Evolutionary conservation across 768 basidiomycete species (phyloP).

Genomic region (Psilocybe azurescens): DNA sequence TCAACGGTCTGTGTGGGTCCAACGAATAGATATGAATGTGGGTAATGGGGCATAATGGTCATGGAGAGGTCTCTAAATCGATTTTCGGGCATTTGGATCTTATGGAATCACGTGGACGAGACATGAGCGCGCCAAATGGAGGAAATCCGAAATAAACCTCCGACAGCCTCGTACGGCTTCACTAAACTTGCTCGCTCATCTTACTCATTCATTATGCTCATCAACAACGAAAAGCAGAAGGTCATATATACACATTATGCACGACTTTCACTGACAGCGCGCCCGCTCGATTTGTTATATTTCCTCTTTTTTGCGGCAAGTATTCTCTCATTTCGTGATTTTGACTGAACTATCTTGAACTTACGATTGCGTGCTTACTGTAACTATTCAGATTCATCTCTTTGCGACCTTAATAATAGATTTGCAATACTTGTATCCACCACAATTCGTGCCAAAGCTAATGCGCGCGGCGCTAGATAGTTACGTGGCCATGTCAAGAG

Average conservation of each 20-base stretch:
- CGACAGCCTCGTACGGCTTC: neutral
- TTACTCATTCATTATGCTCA: constrained; percentile 22
- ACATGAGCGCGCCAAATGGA: neutral
- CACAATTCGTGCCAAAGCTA: constrained; percentile 50
- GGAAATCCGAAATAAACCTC: neutral
- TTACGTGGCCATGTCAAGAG: constrained; percentile 65
- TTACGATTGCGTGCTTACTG: neutral
- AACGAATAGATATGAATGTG: constrained; percentile 54
- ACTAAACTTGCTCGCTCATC: neutral
- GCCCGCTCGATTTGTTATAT: constrained; percentile 72
- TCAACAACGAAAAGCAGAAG: constrained; percentile 27
- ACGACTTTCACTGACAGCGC: constrained; percentile 48
- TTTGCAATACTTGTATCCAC: constrained; percentile 68
- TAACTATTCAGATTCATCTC: constrained; percentile 54
- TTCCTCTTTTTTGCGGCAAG: constrained; percentile 73
- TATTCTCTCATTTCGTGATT: neutral
- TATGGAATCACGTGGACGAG: constrained; percentile 16
- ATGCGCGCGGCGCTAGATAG: constrained; percentile 48
- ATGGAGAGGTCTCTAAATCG: neutral
- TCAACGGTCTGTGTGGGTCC: constrained; percentile 41
- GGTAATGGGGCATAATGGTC: constrained; percentile 32
- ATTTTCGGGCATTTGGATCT: constrained; percentile 6
- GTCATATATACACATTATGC: constrained; percentile 11
- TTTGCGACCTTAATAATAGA: constrained; percentile 74
- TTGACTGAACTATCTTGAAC: no score